These are phyloP conservation scores for Fusarium bulbicola DNA, from an alignment of 2,329 filamentous ascomycete species.

Conservation along the genomic window DNA sequence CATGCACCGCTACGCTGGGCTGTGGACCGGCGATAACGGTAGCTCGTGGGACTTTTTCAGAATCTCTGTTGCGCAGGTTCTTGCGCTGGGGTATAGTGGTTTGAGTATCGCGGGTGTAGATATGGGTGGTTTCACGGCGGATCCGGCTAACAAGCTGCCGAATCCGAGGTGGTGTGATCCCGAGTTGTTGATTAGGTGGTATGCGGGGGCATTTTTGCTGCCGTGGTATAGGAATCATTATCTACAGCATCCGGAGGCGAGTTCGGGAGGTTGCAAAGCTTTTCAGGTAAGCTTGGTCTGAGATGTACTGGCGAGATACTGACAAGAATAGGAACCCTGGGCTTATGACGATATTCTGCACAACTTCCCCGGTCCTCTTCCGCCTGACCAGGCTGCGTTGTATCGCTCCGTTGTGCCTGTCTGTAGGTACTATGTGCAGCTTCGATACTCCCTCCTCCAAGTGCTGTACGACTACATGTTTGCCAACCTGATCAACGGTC, in stretches of 20 bases:
- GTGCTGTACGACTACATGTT: background rate
- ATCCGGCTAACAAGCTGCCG: background rate
- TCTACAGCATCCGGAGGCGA: background rate
- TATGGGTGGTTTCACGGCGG: background rate
- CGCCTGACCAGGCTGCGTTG: background rate
- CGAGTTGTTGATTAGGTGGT: background rate
- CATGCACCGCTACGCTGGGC: background rate
- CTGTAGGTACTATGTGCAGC: background rate
- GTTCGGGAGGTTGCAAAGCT: background rate
- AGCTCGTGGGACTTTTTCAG: constrained; percentile 1
- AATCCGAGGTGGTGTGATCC: background rate
- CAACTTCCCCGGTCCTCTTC: background rate
- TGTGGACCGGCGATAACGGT: constrained; percentile 2
- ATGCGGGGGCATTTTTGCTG: background rate
- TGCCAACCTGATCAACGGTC: background rate
- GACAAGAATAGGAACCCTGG: background rate
- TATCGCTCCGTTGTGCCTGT: background rate
- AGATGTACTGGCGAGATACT: fast-evolving
- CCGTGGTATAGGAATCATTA: constrained; percentile 5
- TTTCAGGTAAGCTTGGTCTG: background rate
- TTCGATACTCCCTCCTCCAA: background rate
- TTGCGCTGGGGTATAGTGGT: background rate
- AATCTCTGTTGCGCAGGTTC: constrained; percentile 1
- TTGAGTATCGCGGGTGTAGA: background rate
- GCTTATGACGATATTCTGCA: background rate